Evolutionary conservation across 768 basidiomycete species (phyloP).

Genomic region (Rhodosporidiobolus odoratus): DNA sequence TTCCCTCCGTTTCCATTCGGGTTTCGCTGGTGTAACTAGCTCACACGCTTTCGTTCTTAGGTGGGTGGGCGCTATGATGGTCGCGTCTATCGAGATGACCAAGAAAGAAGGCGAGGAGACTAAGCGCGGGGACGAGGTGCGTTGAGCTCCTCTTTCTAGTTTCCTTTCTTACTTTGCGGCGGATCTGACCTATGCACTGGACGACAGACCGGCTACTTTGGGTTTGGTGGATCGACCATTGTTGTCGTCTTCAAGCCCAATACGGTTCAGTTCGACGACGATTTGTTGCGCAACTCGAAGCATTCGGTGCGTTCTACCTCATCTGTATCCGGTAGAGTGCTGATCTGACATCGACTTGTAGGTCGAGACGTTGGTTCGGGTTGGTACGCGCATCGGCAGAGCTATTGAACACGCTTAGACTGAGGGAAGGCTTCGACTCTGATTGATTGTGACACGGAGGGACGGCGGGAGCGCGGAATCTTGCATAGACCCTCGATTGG

Average conservation of each 20-base stretch:
- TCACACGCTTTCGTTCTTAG: too few relatives aligned
- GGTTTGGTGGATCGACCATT: conserved; percentile 66
- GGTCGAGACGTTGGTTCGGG: conserved; percentile 34
- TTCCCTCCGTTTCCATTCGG: too few relatives aligned
- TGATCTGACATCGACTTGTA: background rate
- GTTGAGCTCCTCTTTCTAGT: background rate
- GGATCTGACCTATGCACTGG: background rate
- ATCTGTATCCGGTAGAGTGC: conserved; percentile 58
- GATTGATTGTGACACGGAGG: too few relatives aligned
- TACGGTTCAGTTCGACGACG: conserved; percentile 82
- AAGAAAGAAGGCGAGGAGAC: conserved; percentile 77
- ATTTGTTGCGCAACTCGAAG: conserved; percentile 73
- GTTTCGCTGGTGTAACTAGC: too few relatives aligned
- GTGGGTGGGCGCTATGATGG: conserved; percentile 85
- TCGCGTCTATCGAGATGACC: conserved; percentile 78
- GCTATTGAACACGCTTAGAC: conserved; percentile 2
- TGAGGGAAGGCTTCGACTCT: too few relatives aligned
- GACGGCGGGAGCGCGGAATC: too few relatives aligned
- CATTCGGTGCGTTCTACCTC: conserved; percentile 57
- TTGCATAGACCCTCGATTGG: too few relatives aligned
- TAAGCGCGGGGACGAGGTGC: conserved; percentile 75
- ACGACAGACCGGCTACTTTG: conserved; percentile 56
- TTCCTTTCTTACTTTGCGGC: accelerated
- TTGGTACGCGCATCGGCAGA: conserved; percentile 31
- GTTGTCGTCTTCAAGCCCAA: conserved; percentile 84